Conservation (phyloP, 1,139 yeast genomes). For the Scheffersomyces titani region DNA sequence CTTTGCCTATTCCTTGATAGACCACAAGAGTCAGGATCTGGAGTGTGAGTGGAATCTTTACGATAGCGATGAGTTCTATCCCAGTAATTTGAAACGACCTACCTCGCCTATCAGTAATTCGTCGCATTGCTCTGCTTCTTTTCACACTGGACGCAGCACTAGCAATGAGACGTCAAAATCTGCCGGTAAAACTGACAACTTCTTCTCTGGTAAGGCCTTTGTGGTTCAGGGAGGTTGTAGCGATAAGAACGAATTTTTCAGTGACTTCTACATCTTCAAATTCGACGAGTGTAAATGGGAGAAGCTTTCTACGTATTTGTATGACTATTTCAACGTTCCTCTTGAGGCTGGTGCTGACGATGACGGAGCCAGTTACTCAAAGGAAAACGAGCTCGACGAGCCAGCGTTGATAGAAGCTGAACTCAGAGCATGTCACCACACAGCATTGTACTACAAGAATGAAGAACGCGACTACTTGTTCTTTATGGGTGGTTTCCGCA, state of each 20-base stretch:
- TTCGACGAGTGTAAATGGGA: conserved; percentile 41
- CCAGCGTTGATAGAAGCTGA: conserved; percentile 44
- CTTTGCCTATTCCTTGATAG: conserved; percentile 38
- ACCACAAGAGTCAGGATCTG: conserved; percentile 16
- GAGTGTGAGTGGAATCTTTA: conserved; percentile 2
- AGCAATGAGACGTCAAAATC: conserved; percentile 1
- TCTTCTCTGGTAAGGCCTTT: conserved; percentile 30
- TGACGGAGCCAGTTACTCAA: conserved; percentile 18
- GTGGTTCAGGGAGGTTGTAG: conserved; percentile 47
- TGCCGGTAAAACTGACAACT: conserved; percentile 12
- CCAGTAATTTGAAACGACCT: conserved; percentile 2
- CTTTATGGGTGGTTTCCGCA: conserved; percentile 43
- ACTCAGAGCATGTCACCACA: conserved; percentile 45
- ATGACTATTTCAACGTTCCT: conserved; percentile 35
- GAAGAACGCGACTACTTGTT: conserved; percentile 40
- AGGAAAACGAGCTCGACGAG: conserved; percentile 25
- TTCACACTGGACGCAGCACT: conserved; percentile 15
- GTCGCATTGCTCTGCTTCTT: conserved; percentile 11
- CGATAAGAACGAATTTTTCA: conserved; percentile 28
- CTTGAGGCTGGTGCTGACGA: conserved; percentile 33
- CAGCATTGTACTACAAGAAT: conserved; percentile 35
- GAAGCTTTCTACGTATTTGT: conserved; percentile 32
- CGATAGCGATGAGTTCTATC: background rate
- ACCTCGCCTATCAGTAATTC: conserved; percentile 8
- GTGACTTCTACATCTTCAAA: conserved; percentile 36